phyloP scores from a whole-genome alignment of 2,329 filamentous ascomycete genomes.

The Aspergillus neotritici region DNA sequence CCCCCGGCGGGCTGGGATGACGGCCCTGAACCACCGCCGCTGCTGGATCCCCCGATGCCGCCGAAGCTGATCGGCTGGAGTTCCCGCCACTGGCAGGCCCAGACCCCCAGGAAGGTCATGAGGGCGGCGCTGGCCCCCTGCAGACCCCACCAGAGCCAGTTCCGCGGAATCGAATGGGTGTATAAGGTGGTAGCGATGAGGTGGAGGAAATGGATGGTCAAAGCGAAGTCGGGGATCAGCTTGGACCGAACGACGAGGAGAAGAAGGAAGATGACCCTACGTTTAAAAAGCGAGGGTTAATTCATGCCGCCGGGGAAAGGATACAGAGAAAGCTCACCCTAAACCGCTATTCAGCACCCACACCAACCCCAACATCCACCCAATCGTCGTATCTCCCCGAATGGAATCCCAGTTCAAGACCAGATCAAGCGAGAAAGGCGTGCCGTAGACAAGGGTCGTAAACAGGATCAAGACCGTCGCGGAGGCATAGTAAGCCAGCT shows the following conservation, averaged over 20 bases:
- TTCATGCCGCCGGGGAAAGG: not conserved
- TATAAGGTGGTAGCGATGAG: conserved; percentile 73
- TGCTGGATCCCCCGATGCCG: conserved; percentile 38
- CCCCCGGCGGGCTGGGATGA: conserved; percentile 5
- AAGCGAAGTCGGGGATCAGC: conserved; percentile 87
- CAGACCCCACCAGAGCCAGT: conserved; percentile 80
- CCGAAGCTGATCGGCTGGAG: conserved; percentile 81
- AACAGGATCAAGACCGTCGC: conserved; percentile 61
- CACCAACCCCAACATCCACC: conserved; percentile 63
- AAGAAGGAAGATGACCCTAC: conserved; percentile 75
- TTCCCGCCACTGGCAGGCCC: conserved; percentile 88
- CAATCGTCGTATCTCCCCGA: conserved; percentile 62
- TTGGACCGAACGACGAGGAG: conserved; percentile 82
- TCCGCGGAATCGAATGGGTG: conserved; percentile 66
- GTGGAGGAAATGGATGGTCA: conserved; percentile 82
- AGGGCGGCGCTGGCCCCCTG: conserved; percentile 56
- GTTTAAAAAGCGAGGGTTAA: not conserved
- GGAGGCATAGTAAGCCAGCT: conserved; percentile 59
- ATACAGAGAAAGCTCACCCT: conserved; percentile 48
- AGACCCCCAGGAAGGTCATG: conserved; percentile 71
- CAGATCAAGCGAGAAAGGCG: conserved; percentile 53
- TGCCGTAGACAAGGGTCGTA: conserved; percentile 61
- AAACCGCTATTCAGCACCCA: conserved; percentile 62
- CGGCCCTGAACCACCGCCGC: conserved; percentile 9
- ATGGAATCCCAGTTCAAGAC: conserved; percentile 60